Evolutionary conservation across 257 asterid species (phyloP), one percentile per base, ranked within the genome.

Genomic region (Solanum pennellii): DNA sequence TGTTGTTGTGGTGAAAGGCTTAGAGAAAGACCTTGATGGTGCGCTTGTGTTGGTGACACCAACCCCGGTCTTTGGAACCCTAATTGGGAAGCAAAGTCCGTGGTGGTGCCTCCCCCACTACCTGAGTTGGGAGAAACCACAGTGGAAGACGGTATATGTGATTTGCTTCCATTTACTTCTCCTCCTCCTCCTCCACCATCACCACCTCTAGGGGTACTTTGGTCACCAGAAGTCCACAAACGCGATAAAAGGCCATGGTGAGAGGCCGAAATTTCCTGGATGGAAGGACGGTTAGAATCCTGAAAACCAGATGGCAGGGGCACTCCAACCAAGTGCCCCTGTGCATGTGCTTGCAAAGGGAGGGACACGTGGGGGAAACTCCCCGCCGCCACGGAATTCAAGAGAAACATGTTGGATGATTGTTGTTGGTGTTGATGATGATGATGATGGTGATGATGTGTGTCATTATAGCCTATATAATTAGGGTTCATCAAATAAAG

Each of bases 401-500:
- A 66, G 89, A 89, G 89, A 14, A 91, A 84, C 91, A 91, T 88
- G 74, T 87, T 93, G 65, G 88, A 31, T 5, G 85, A 83, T 88
- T 16, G 87, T 87, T 27, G 88, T 89, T 66, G 90, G 16, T 86
- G 90, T 35, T 85, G 91, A 1, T 66, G 90, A 10, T 66, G 89
- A 12, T 87, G 88, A 2, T 62, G 91, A 9, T 33, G 35, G 3
- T 35, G 39, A 5, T 37, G 89, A 20, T 90, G 47, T 88, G 91
- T 90, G 85, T 94, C 94, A 12, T 74, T 23, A n/a, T 20, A 86
- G 31, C 91, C 92, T 39, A 82, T 21, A 49, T 88, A 91, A 76
- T 92, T 93, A 91, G 98, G 98, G 95, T 94, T 94, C 95, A 94
- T 93, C 49, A 92, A 94, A 90, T 92, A 92, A 37, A 95, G 94